Base-by-base conservation (phyloP, 1,284 basidiomycete species). In the Ustilago xerochloae region DNA sequence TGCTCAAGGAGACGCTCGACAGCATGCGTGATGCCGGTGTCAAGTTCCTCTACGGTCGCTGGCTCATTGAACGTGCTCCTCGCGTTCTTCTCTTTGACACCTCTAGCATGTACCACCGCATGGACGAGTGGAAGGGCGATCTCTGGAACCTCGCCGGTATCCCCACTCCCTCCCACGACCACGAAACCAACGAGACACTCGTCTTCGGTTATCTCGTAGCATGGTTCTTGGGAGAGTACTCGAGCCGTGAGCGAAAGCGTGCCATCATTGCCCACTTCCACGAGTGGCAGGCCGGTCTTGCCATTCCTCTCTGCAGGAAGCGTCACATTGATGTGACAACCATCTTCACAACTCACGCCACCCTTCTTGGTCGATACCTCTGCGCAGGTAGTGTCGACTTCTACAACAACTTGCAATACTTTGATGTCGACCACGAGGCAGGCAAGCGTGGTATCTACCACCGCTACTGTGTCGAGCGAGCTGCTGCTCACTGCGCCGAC, bases 141-240 rank as follows among this genome's bases (percentile, higher is more conserved):
- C 89, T 99, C 15, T 99, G 96, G 96, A 97, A 96, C 85, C 87
- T 97, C 47, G 96, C 96, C 18, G 95, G 95, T 45, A 99, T 99
- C 72, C 96, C 96, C 2, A 92, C 93, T 22, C 96, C 96, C 9
- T 92, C 93, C 2, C 93, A 93, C 81, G 96, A 99, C 85, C 91
- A 92, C 84, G 96, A 98, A 86, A 98, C 95, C 29, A 99, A 99
- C 88, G 95, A 99, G 85, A 92, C 94, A n/a, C 94, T 99, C 82
- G 88, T 97, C 62, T 95, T 98, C 86, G 96, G 96, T n/a, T 98
- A 99, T 86, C 90, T 99, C 70, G 92, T 96, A 55, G 94, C 96
- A n/a, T 99, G 96, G 96, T 98, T 99, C 88, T 88, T 99, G 24
- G 96, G 96, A 79, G 95, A 97, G 91, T 97, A 93, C 83, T 90